phyloP scores from a whole-genome alignment of 1,139 yeast species.

The Nakaseomyces bracarensis region DNA sequence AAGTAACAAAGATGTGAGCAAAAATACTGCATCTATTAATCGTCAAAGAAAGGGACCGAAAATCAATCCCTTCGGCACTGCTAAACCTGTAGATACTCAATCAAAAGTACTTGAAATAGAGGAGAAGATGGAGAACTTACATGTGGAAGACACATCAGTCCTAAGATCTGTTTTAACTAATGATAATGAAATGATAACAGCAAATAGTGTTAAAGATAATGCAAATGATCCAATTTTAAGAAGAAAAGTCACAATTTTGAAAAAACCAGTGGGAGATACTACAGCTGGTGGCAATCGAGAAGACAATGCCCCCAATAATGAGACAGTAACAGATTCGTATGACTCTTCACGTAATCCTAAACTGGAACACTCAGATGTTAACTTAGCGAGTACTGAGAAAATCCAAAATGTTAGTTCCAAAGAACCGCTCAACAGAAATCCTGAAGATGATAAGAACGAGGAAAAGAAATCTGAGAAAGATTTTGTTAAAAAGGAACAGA shows the following conservation, averaged over 20 bases:
- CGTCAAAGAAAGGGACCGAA: constrained; percentile 32
- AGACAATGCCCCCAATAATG: too few species aligned
- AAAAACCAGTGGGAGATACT: too few species aligned
- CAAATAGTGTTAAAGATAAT: too few species aligned
- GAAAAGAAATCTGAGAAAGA: too few species aligned
- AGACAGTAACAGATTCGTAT: too few species aligned
- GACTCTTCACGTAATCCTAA: too few species aligned
- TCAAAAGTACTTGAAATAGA: constrained; percentile 43
- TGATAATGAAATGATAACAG: not conserved
- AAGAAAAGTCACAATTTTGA: too few species aligned
- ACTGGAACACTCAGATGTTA: too few species aligned
- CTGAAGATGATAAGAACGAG: not conserved
- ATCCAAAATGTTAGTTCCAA: not conserved
- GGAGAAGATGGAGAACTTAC: constrained; percentile 40
- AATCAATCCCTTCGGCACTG: constrained; percentile 45
- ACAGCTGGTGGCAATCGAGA: too few species aligned
- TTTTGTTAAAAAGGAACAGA: too few species aligned
- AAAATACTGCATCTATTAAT: not conserved
- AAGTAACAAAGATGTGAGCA: not conserved
- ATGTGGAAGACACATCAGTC: constrained; percentile 48
- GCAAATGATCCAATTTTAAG: not conserved
- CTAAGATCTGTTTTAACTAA: constrained; percentile 34
- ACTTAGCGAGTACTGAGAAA: too few species aligned
- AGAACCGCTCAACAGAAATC: not conserved
- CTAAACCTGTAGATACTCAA: constrained; percentile 46